These are phyloP conservation scores for Raphanus hybrid DNA, from an alignment of 441 rosid genomes.

Conservation along the genomic window DNA sequence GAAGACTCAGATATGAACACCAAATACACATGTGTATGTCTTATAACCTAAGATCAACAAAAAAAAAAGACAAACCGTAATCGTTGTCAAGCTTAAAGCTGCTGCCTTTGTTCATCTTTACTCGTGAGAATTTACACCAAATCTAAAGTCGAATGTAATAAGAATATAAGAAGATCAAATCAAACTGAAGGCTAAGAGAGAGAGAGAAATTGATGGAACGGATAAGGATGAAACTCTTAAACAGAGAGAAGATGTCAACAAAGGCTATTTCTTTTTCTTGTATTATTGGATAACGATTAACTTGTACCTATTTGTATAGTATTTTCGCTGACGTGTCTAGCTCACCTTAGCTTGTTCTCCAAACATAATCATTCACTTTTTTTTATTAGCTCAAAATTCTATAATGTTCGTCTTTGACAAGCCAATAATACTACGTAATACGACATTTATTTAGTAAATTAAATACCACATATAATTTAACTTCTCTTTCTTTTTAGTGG, in stretches of 20 bases:
- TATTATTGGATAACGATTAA: constrained; percentile 41
- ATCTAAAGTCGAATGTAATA: background rate
- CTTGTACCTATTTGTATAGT: background rate
- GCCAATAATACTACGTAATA: constrained; percentile 6
- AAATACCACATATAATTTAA: constrained; percentile 3
- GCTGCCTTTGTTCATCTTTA: constrained; percentile 58
- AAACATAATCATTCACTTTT: constrained; percentile 25
- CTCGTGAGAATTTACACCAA: background rate
- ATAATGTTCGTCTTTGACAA: constrained; percentile 4
- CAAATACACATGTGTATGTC: background rate
- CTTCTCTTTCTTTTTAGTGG: constrained; percentile 21
- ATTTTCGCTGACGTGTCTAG: constrained; percentile 13
- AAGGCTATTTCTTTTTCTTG: constrained; percentile 17
- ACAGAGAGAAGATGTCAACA: background rate
- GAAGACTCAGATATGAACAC: background rate
- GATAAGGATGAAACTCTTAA: constrained; percentile 32
- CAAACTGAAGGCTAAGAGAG: background rate
- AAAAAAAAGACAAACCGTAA: constrained; percentile 52
- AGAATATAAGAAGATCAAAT: background rate
- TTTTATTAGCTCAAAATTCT: background rate
- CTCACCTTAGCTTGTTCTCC: constrained; percentile 41
- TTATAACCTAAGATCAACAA: background rate
- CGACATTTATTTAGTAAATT: background rate
- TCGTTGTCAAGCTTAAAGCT: constrained; percentile 81
- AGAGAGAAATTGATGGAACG: constrained; percentile 17